A percentile compares a stretch with the other conserved stretches of the same genome.
These are phyloP conservation scores for Saccharomycopsis babjevae DNA, from an alignment of 805 yeast genomes.

Conservation along the genomic window DNA sequence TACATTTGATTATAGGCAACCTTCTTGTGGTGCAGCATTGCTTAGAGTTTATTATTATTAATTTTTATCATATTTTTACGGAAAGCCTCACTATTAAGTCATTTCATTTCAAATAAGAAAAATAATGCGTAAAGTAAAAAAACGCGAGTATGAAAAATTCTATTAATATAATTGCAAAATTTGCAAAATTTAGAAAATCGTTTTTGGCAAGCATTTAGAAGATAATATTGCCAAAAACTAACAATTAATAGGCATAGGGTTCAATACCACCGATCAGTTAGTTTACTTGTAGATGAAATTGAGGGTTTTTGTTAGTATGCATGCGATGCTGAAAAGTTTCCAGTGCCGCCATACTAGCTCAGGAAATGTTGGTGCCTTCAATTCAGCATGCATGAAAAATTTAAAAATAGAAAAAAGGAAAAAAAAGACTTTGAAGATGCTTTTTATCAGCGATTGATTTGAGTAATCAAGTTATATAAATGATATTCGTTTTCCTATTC, in stretches of 20 bases:
- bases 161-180: background rate
- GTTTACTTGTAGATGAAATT: background rate
- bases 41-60: too few relatives aligned
- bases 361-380: background rate
- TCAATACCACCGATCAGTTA: background rate
- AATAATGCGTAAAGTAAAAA: background rate
- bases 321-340: background rate
- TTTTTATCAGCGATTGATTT: background rate
- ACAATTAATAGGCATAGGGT: background rate
- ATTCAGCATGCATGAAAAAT: background rate
- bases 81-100: too few relatives aligned
- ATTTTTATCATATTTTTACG: too few relatives aligned
- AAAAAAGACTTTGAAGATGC: background rate
- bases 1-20: too few relatives aligned
- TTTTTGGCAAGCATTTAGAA: background rate
- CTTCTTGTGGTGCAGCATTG: too few relatives aligned
- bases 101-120: too few relatives aligned
- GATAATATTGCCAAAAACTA: background rate
- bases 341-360: background rate
- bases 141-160: background rate
- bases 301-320: background rate
- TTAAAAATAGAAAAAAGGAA: background rate
- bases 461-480: background rate
- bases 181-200: background rate
- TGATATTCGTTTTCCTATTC: background rate